These are phyloP conservation scores for Avicennia marina DNA, from an alignment of 257 asterid species.

Conservation along the genomic window DNA sequence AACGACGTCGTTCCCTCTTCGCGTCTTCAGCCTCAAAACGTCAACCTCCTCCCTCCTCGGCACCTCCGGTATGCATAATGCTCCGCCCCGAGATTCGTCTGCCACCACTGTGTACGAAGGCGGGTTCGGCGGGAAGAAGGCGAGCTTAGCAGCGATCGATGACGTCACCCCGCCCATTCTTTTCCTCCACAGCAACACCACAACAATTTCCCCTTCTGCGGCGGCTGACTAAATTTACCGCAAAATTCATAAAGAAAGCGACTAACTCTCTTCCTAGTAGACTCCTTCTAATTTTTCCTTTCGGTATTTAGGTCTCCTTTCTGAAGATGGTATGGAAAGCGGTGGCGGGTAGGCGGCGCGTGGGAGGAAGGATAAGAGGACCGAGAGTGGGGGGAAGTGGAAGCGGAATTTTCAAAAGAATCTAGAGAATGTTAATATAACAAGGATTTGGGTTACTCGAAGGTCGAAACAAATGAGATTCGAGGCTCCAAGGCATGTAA, in stretches of 20 bases:
- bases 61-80: conserved; percentile 69
- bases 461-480: conserved; percentile 18
- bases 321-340: background rate
- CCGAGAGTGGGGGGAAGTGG: conserved; percentile 23
- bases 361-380: conserved; percentile 16
- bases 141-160: conserved; percentile 97
- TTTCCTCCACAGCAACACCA: background rate
- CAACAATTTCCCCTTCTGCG: conserved; percentile 23
- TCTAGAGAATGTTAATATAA: conserved; percentile 1
- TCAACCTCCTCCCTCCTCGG: conserved; percentile 77
- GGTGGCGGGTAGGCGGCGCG: conserved; percentile 55
- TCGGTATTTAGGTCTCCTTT: conserved; percentile 26
- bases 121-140: conserved; percentile 92
- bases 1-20: conserved; percentile 84
- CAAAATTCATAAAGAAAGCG: conserved; percentile 45
- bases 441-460: conserved; percentile 17
- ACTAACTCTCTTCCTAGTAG: conserved; percentile 11
- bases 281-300: background rate
- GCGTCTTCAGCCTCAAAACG: conserved; percentile 74
- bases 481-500: background rate
- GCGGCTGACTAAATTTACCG: conserved; percentile 27
- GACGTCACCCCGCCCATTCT: conserved; percentile 96
- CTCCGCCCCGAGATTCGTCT: conserved; percentile 50
- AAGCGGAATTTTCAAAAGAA: conserved; percentile 20
- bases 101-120: conserved; percentile 88